Evolutionary conservation across 2,329 filamentous ascomycete genomes (phyloP).

Genomic region (Penicillium nordicum): DNA sequence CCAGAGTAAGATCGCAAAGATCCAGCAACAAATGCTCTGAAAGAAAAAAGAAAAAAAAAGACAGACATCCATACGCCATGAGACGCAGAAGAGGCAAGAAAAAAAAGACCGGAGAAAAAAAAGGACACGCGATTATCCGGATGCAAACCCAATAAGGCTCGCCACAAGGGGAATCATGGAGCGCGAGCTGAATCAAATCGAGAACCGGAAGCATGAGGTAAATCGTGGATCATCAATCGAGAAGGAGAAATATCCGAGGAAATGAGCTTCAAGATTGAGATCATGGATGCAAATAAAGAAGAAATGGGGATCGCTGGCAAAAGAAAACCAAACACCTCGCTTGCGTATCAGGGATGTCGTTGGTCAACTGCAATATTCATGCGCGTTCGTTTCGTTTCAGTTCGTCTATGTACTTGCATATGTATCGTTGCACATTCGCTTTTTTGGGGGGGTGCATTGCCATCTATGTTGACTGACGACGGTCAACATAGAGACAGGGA

Average conservation of each 20-base stretch:
- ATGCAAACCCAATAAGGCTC: conserved; percentile 14
- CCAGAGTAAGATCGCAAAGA: conserved; percentile 9
- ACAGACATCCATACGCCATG: conserved; percentile 11
- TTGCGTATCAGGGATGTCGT: conserved; percentile 22
- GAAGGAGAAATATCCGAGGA: neutral
- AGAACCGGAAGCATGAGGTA: neutral
- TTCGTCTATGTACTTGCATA: conserved; percentile 27
- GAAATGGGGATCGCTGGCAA: conserved; percentile 16
- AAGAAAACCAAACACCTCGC: conserved; percentile 26
- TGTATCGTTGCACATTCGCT: conserved; percentile 26
- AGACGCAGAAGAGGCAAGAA: conserved; percentile 9
- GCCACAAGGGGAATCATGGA: conserved; percentile 10
- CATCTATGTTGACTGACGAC: neutral
- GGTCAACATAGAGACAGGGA: conserved; percentile 3
- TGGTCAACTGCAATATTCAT: conserved; percentile 22
- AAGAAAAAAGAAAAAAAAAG: conserved; percentile 16
- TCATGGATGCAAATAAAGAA: conserved; percentile 9
- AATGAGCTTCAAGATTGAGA: conserved; percentile 10
- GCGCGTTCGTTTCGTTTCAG: conserved; percentile 27
- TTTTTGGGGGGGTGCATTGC: conserved; percentile 11
- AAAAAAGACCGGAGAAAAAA: conserved; percentile 6
- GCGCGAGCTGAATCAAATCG: conserved; percentile 12
- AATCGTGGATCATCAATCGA: neutral
- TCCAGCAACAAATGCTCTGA: neutral
- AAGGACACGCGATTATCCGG: conserved; percentile 6